A percentile compares a stretch with the other conserved stretches of the same genome.
Conservation (phyloP, 2,329 filamentous ascomycete genomes). For the Apiospora kogelbergensis region DNA sequence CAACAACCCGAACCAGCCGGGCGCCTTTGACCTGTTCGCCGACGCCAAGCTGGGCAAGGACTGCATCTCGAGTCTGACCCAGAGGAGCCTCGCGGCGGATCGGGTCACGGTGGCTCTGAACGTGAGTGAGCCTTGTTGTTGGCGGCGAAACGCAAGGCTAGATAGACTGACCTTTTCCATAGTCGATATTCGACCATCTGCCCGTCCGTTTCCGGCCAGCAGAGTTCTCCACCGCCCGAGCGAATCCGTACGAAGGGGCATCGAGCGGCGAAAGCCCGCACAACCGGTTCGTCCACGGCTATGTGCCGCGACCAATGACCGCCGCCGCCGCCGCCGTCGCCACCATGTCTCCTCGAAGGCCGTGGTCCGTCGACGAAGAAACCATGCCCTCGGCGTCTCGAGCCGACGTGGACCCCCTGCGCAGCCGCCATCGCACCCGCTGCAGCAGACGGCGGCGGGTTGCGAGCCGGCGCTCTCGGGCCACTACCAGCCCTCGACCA, state of each 20-base stretch:
- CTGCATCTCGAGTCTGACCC: conserved; percentile 13
- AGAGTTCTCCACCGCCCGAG: background rate
- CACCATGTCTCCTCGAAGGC: background rate
- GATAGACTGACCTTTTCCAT: background rate
- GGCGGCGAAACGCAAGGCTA: background rate
- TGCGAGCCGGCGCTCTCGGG: background rate
- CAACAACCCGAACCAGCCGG: conserved; percentile 71
- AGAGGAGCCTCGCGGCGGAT: conserved; percentile 15
- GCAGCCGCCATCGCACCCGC: background rate
- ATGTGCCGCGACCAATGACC: background rate
- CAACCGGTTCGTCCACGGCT: background rate
- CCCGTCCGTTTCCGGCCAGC: background rate
- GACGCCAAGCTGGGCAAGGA: conserved; percentile 54
- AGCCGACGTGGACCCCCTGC: background rate
- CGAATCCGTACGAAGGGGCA: background rate
- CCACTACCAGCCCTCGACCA: background rate
- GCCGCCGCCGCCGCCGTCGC: background rate
- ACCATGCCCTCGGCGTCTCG: background rate
- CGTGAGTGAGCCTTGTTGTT: background rate
- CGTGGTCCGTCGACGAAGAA: background rate
- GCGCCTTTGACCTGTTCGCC: conserved; percentile 74
- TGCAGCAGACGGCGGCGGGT: background rate
- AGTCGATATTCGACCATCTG: conserved; percentile 15
- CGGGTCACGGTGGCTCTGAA: conserved; percentile 13
- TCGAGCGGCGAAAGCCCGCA: background rate